Evolutionary conservation across 805 yeast genomes (phyloP), one percentile per base, ranked within the genome.

Genomic region (Wickerhamomyces subpelliculosus): DNA sequence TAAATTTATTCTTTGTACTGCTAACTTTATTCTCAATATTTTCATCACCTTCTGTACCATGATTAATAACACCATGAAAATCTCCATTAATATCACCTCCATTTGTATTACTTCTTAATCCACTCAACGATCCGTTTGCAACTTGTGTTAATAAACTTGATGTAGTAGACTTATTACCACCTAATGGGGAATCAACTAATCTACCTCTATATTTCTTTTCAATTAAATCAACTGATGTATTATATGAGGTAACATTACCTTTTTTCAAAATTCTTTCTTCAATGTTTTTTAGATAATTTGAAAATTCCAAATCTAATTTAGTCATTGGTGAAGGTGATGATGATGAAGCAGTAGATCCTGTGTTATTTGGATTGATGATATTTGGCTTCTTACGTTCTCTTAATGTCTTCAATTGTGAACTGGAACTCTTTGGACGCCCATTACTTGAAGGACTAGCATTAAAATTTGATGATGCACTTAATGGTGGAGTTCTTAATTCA

Each of bases 201-300:
- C 66, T 61, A 0, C 85, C 85, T 46, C 65, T 72, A 42, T 69
- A 67, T 41, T 68, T 78, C 55, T 65, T 75, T 43, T 80, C 86
- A 45, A 83, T 69, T 0, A 42, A 34, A 6, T 71, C 78, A 0
- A 76, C 72, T 3, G 63, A 52, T 8, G 70, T 61, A 36, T 64
- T 59, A 6, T 65, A 58, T 2, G 73, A 72, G 27, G 64, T 61
- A 4, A 78, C 68, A 23, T 75, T 72, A 1, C 83, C 85, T 23
- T 69, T 70, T 43, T 69, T 74, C 34, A 79, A 40, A 1, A 82
- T 68, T 40, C 87, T 64, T 50, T 83, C 93, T 36, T 78, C 78
- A 1, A 67, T 58, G 49, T 72, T 74, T 18, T 57, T 61, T 44
- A 83, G 58, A 48, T 63, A 78, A 28, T 66, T 63, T 6, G 66